Percentiles rank a stretch among this genome's conserved stretches.
Conservation (phyloP, 2,329 filamentous ascomycete genomes). For the Sclerotinia borealis region DNA sequence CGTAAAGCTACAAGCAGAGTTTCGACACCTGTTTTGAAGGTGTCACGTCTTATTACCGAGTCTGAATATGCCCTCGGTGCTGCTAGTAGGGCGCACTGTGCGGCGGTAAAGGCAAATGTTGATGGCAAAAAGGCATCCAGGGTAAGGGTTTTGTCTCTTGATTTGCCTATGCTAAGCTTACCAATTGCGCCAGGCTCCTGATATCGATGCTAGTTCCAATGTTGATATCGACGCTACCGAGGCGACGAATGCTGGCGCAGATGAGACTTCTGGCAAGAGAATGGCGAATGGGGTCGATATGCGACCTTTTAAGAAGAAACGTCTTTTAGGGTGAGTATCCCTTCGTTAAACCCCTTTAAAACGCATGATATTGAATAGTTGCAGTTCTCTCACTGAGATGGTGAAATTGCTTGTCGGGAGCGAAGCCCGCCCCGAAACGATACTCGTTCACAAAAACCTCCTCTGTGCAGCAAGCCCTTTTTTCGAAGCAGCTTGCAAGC, state of each 20-base stretch:
- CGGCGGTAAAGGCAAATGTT: too few species aligned
- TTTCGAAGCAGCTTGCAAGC: constrained; percentile 15
- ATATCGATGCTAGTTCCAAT: neutral
- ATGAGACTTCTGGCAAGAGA: neutral
- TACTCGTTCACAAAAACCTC: constrained; percentile 13
- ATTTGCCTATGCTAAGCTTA: neutral
- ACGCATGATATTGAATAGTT: neutral
- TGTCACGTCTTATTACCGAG: neutral
- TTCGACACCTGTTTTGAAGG: neutral
- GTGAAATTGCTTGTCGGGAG: constrained; percentile 12
- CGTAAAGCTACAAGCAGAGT: neutral
- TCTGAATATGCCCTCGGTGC: too few species aligned
- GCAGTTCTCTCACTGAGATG: neutral
- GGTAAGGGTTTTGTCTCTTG: neutral
- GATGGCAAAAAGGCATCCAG: neutral
- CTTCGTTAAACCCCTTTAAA: neutral
- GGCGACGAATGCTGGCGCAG: neutral
- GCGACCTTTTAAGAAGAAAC: neutral
- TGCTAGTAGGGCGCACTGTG: too few species aligned
- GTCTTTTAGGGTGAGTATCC: neutral
- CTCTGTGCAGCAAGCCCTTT: constrained; percentile 15
- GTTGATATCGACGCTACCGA: too few species aligned
- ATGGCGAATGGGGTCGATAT: neutral
- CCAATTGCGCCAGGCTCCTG: neutral
- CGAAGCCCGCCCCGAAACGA: neutral